Conservation (phyloP, 108 stramenopile genomes). For the Pseudonitzschia multiseries region DNA sequence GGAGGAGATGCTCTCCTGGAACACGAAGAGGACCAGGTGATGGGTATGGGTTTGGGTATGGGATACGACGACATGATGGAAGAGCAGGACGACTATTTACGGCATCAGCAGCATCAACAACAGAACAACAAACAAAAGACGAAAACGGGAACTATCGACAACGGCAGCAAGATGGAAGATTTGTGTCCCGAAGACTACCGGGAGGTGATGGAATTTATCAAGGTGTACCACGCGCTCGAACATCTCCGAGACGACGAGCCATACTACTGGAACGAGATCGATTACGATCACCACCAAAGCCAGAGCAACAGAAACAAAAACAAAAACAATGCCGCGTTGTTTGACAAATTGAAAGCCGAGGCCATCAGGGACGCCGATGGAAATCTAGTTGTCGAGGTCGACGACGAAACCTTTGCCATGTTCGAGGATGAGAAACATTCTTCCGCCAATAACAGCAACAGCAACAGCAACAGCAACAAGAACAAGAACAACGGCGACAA, state of each 20-base stretch:
- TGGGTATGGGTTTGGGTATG: too few relatives aligned
- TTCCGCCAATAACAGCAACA: not conserved
- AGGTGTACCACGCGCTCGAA: slow-evolving; percentile 19
- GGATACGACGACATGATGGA: slow-evolving; percentile 14
- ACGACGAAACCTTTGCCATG: slow-evolving; percentile 35
- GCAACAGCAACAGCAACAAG: not conserved
- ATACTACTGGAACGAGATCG: slow-evolving; percentile 40
- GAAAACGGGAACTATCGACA: slow-evolving; percentile 25
- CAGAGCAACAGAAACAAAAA: not conserved
- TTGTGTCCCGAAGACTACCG: slow-evolving; percentile 13
- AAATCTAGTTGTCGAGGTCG: slow-evolving; percentile 31
- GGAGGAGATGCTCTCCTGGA: slow-evolving; percentile 20
- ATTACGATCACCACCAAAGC: slow-evolving; percentile 17
- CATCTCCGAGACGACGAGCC: slow-evolving; percentile 12
- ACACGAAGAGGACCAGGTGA: slow-evolving; percentile 39
- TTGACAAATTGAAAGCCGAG: slow-evolving; percentile 24
- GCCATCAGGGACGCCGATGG: slow-evolving; percentile 37
- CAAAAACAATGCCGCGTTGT: too few relatives aligned
- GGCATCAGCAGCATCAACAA: slow-evolving; percentile 19
- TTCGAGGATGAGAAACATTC: slow-evolving; percentile 11
- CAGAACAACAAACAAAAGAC: not conserved
- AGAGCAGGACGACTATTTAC: slow-evolving; percentile 16
- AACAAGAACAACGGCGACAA: not conserved
- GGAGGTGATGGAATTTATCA: slow-evolving; percentile 20
- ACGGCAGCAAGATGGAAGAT: slow-evolving; percentile 24